Percentiles rank a stretch among this genome's conserved stretches.
These are phyloP conservation scores for Baudoinia panamericana DNA, from an alignment of 495 filamentous ascomycete species.

Conservation along the genomic window DNA sequence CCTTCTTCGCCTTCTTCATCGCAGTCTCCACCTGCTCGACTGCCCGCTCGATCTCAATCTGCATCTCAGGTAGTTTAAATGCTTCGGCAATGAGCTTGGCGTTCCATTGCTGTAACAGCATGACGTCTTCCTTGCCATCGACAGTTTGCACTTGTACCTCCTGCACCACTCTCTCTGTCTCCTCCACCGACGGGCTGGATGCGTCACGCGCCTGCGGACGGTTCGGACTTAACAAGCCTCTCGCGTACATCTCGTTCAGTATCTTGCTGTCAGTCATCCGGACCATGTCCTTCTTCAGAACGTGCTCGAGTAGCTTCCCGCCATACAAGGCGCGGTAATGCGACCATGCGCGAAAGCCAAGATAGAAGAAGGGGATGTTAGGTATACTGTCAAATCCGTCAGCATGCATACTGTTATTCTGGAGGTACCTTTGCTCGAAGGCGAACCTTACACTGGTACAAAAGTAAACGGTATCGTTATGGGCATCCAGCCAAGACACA, in stretches of 20 bases:
- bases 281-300: slow-evolving; percentile 58
- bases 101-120: slow-evolving; percentile 33
- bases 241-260: slow-evolving; percentile 60
- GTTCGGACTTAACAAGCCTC: slow-evolving; percentile 27
- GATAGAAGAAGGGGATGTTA: slow-evolving; percentile 96
- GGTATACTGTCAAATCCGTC: slow-evolving; percentile 48
- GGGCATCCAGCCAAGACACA: slow-evolving; percentile 71
- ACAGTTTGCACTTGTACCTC: slow-evolving; percentile 41
- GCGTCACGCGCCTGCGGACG: slow-evolving; percentile 25
- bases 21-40: slow-evolving; percentile 69
- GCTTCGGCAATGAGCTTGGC: slow-evolving; percentile 33
- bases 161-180: slow-evolving; percentile 43
- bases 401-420: neutral
- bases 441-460: slow-evolving; percentile 59
- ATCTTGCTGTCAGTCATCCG: slow-evolving; percentile 45
- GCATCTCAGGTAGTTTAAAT: slow-evolving; percentile 55
- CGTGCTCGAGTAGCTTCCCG: slow-evolving; percentile 70
- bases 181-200: slow-evolving; percentile 20
- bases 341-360: slow-evolving; percentile 65
- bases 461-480: slow-evolving; percentile 69
- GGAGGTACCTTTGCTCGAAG: neutral
- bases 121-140: slow-evolving; percentile 27
- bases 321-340: slow-evolving; percentile 69
- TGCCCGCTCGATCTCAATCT: slow-evolving; percentile 78
- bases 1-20: slow-evolving; percentile 36